Evolutionary conservation across 768 basidiomycete genomes (phyloP), one percentile per base, ranked within the genome.

Genomic region (Trametes gibbosa): DNA sequence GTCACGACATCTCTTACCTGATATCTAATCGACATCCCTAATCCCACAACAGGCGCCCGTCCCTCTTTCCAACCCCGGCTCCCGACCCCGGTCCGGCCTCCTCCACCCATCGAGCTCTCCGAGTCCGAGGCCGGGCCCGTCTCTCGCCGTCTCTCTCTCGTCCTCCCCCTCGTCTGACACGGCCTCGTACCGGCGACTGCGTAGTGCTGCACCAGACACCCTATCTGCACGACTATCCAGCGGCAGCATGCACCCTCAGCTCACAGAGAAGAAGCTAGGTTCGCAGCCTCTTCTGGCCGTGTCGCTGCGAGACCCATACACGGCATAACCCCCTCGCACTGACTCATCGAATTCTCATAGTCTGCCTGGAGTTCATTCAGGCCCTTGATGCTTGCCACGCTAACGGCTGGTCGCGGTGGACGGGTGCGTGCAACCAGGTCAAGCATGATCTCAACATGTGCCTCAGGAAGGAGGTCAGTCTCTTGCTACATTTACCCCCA

Each of bases 291-390:
- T 47, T 29, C 49, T 51, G 45, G 41, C 45, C 56, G 59, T 63
- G 62, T 58, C 40, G 50, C 61, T 63, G 40, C 50, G 51, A n/a
- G 19, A 21, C 53, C 48, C 49, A 58, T 53, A 57, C 53, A 34
- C 41, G 62, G 55, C 17, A 63, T 53, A 27, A 23, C 19, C 12
- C 56, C 34, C 42, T 47, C 40, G 27, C 29, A 45, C 56, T 56
- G 57, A 60, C 49, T 45, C 34, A 50, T 47, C 50, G 37, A 43
- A 41, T 65, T 55, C 68, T 56, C 64, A 53, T 47, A 91, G 90
- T 77, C 37, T 92, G 90, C 77, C 81, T 77, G 67, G 88, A 90
- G 17, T 86, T 92, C 68, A 89, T 92, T 54, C 75, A 90, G 63
- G 90, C 90, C 2, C 83, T 92, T 24, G 81, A 90, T 50, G 74